Base-by-base conservation (phyloP, 768 basidiomycete genomes). In the Russula olivacea region DNA sequence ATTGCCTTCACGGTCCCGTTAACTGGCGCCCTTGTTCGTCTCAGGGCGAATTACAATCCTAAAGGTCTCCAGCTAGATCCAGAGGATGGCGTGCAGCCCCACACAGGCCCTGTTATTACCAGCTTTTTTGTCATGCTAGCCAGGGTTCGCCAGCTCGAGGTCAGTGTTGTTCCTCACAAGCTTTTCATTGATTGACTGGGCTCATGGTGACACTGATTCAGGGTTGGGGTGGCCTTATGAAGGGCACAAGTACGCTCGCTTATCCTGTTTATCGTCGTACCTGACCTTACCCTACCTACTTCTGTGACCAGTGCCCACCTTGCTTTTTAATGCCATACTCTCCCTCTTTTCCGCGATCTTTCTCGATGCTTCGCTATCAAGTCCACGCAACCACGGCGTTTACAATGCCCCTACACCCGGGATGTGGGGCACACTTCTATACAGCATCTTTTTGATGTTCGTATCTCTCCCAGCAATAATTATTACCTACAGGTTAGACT, bases 21-120 rank as follows among this genome's bases (percentile, higher is more conserved):
- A 32, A 74, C 68, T 9, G 90, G 89, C 4, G 78, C 86, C 14
- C 77, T 91, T 11, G 85, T 92, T 9, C 81, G 90, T 52, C 85
- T 89, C 71, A 80, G 91, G 73, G 89, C 88, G 34, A 91, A 93
- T 71, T 93, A 89, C 76, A 90, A 89, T 70, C 91, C 91, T 2
- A 89, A 88, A 72, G 89, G 87, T 40, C 83, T 93, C 45, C 88
- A 87, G 57, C 79, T 93, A 45, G 91, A 92, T 72, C 76, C 80
- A 34, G 89, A 91, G 70, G 89, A 87, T 36, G 84, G 80, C 52
- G 86, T 83, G n/a, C 80, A 85, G 72, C 83, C 89, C 0, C 84
- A 90, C 68, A 86, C 88, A 5, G 76, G 78, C 6, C 91, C 91
- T 61, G 80, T 89, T n/a, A 80, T 93, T 59, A 82, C 81, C 17